These are phyloP conservation scores for Exophiala phaeomuriformis DNA, from an alignment of 2,329 filamentous ascomycete genomes.

Conservation along the genomic window DNA sequence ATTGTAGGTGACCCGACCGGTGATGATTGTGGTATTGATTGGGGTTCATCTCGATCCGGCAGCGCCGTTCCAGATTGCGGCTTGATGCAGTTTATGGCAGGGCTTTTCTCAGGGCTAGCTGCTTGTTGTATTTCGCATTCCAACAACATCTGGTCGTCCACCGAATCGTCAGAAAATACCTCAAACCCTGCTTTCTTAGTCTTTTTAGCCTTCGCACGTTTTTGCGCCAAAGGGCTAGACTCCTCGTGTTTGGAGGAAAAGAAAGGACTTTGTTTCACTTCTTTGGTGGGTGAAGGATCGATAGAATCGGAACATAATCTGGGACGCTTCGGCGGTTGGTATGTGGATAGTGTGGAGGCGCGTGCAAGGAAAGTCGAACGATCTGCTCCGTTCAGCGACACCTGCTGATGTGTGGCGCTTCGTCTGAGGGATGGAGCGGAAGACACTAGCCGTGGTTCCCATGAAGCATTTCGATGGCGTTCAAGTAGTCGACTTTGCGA, in stretches of 20 bases:
- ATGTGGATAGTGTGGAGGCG: conserved; percentile 36
- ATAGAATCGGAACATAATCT: conserved; percentile 45
- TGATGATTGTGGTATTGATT: conserved; percentile 24
- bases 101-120: conserved; percentile 18
- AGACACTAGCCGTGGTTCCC: conserved; percentile 47
- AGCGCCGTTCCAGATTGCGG: background rate
- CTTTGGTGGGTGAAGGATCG: conserved; percentile 31
- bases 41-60: conserved; percentile 13
- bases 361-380: conserved; percentile 36
- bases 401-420: conserved; percentile 33
- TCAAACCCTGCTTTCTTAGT: conserved; percentile 40
- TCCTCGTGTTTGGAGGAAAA: conserved; percentile 35
- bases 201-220: conserved; percentile 34
- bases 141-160: conserved; percentile 41
- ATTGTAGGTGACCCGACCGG: conserved; percentile 5
- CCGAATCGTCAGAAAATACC: conserved; percentile 48
- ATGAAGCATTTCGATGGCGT: conserved; percentile 47
- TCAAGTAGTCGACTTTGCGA: conserved; percentile 55
- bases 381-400: conserved; percentile 38
- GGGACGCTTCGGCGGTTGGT: conserved; percentile 45
- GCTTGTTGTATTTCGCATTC: conserved; percentile 34
- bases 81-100: background rate
- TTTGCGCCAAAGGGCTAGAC: conserved; percentile 36
- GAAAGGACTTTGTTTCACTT: conserved; percentile 42
- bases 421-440: conserved; percentile 32